These are phyloP conservation scores for Neonectria punicea DNA, from an alignment of 2,329 filamentous ascomycete genomes.

Conservation along the genomic window DNA sequence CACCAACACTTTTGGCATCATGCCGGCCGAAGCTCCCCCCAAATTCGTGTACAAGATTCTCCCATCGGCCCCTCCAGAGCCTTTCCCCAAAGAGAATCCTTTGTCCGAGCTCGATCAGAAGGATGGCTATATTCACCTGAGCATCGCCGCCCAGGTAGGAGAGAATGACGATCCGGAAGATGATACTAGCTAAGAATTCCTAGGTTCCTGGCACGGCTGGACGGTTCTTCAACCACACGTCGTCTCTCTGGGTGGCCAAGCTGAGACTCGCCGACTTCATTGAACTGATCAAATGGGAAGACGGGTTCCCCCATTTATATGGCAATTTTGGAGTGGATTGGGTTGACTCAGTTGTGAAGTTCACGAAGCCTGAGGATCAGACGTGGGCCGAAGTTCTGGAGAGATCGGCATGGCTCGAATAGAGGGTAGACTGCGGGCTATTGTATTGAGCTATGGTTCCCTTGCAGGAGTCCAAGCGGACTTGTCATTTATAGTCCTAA, in stretches of 20 bases:
- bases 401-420: conserved; percentile 55
- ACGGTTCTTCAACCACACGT: conserved; percentile 54
- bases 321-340: conserved; percentile 65
- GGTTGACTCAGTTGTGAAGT: conserved; percentile 58
- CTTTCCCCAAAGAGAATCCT: conserved; percentile 64
- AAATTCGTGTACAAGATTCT: conserved; percentile 70
- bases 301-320: conserved; percentile 68
- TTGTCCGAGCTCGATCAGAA: conserved; percentile 68
- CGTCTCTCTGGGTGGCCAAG: conserved; percentile 63
- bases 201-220: conserved; percentile 58
- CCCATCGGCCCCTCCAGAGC: conserved; percentile 60
- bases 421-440: conserved; percentile 17
- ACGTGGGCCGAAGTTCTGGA: conserved; percentile 60
- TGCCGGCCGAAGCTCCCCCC: conserved; percentile 49
- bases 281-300: conserved; percentile 64
- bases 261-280: conserved; percentile 60
- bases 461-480: background rate
- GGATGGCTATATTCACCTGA: conserved; percentile 72
- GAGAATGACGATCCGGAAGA: background rate
- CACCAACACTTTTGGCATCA: conserved; percentile 20
- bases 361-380: conserved; percentile 55
- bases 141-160: conserved; percentile 63
- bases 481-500: conserved; percentile 56
- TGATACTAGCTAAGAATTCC: background rate
- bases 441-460: background rate